Conservation (phyloP, 2,329 filamentous ascomycete species). For the Aspergillus brasiliensis region DNA sequence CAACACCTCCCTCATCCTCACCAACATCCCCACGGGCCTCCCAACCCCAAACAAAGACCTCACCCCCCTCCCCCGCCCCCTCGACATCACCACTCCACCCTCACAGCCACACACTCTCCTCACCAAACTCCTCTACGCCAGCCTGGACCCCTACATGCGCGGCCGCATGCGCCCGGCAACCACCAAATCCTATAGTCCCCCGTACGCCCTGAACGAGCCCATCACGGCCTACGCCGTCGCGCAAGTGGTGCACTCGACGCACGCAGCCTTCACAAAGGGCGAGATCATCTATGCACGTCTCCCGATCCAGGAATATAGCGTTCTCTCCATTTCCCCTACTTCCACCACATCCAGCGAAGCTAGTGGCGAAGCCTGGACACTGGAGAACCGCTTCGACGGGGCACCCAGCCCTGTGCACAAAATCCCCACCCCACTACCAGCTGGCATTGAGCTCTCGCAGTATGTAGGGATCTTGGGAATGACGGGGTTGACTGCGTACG, state of each 20-base stretch:
- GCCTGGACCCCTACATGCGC: conserved; percentile 83
- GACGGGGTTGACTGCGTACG: conserved; percentile 76
- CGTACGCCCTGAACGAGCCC: conserved; percentile 64
- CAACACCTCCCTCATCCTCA: conserved; percentile 78
- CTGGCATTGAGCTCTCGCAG: conserved; percentile 65
- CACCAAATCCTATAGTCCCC: conserved; percentile 67
- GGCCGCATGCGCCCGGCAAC: conserved; percentile 71
- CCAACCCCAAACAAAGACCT: conserved; percentile 73
- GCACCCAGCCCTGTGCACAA: too few species aligned
- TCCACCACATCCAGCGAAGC: too few species aligned
- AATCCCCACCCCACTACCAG: conserved; percentile 48
- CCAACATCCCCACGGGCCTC: conserved; percentile 64
- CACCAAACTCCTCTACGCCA: conserved; percentile 70
- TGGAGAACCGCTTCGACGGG: too few species aligned
- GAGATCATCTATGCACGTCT: conserved; percentile 64
- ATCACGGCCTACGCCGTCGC: conserved; percentile 66
- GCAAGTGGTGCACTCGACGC: conserved; percentile 71
- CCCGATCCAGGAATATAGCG: conserved; percentile 69
- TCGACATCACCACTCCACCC: conserved; percentile 58
- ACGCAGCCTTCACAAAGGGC: conserved; percentile 63
- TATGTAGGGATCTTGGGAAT: conserved; percentile 79
- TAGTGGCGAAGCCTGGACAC: too few species aligned
- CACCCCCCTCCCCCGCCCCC: conserved; percentile 63
- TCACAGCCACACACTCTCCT: conserved; percentile 67
- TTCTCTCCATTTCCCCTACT: conserved; percentile 38